These are phyloP conservation scores for Saccharomyces hybrid DNA, from an alignment of 1,139 yeast genomes.

Conservation along the genomic window DNA sequence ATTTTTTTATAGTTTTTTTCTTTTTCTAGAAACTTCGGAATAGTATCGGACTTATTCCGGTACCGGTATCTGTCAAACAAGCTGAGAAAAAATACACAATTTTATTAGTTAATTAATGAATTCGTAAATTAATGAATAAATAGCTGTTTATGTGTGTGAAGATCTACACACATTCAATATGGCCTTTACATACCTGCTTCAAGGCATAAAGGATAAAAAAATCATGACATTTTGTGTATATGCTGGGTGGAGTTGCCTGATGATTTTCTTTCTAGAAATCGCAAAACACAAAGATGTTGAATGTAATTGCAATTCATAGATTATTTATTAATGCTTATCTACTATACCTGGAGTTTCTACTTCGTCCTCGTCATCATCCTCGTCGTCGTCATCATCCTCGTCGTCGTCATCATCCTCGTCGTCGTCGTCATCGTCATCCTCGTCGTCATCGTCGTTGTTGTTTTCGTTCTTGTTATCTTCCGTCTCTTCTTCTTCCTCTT, in stretches of 20 bases:
- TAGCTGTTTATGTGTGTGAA: not conserved
- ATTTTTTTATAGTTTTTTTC: not conserved
- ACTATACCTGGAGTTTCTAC: not conserved
- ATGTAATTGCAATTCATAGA: not conserved
- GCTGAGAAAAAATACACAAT: not conserved
- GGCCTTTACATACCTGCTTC: not conserved
- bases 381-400: slow-evolving; percentile 37
- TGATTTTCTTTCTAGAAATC: not conserved
- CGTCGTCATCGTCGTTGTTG: slow-evolving; percentile 36
- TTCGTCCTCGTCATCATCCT: slow-evolving; percentile 21
- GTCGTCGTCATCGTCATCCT: slow-evolving; percentile 40
- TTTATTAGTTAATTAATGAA: not conserved
- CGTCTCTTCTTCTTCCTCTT: slow-evolving; percentile 33
- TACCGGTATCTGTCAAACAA: not conserved
- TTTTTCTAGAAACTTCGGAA: slow-evolving; percentile 5
- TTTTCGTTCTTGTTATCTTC: slow-evolving; percentile 35
- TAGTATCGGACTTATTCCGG: slow-evolving; percentile 2
- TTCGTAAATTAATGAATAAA: not conserved
- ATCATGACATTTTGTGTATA: not conserved
- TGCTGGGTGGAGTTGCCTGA: not conserved
- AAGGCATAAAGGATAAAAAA: not conserved
- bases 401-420: slow-evolving; percentile 39
- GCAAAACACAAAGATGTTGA: not conserved
- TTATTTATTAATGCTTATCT: not conserved
- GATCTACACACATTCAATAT: not conserved